phyloP scores from a whole-genome alignment of 805 yeast genomes.

The Candida cerambycidarum region DNA sequence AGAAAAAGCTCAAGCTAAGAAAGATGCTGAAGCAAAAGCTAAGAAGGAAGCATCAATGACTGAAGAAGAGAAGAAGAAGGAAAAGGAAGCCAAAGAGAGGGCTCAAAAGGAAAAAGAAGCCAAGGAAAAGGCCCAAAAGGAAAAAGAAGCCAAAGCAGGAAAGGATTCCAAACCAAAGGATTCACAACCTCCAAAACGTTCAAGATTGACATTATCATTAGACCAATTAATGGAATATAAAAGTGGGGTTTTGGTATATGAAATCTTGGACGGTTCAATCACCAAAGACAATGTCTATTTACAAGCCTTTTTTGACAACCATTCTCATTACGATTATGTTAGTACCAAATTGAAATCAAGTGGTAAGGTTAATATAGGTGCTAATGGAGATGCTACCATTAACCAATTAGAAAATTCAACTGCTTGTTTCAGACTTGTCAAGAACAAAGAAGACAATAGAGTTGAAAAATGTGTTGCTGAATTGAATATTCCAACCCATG shows the following conservation, averaged over 20 bases:
- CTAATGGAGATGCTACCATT: slow-evolving; percentile 70
- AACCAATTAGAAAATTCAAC: slow-evolving; percentile 77
- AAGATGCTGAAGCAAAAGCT: slow-evolving; percentile 36
- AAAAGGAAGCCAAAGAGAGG: slow-evolving; percentile 29
- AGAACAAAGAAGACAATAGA: slow-evolving; percentile 53
- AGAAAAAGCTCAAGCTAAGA: slow-evolving; percentile 41
- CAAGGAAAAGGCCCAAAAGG: slow-evolving; percentile 10
- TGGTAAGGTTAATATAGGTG: slow-evolving; percentile 29
- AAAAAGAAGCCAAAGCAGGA: slow-evolving; percentile 32
- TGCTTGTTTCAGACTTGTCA: slow-evolving; percentile 59
- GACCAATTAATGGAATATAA: slow-evolving; percentile 56
- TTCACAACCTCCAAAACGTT: slow-evolving; percentile 19
- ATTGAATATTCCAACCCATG: slow-evolving; percentile 62
- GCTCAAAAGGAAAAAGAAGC: slow-evolving; percentile 23
- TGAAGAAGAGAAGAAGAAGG: slow-evolving; percentile 24
- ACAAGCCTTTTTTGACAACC: slow-evolving; percentile 76
- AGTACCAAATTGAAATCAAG: slow-evolving; percentile 56
- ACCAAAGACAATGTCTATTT: slow-evolving; percentile 59
- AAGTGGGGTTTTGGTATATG: slow-evolving; percentile 75
- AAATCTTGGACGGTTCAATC: slow-evolving; percentile 59
- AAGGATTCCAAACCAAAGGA: slow-evolving; percentile 25
- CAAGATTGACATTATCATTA: slow-evolving; percentile 46
- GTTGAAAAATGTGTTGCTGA: slow-evolving; percentile 61
- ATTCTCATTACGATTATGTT: slow-evolving; percentile 61
- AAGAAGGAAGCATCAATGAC: slow-evolving; percentile 27